phyloP scores from a whole-genome alignment of 148 eudicot genomes.

The Rhododendron ferrugineum region DNA sequence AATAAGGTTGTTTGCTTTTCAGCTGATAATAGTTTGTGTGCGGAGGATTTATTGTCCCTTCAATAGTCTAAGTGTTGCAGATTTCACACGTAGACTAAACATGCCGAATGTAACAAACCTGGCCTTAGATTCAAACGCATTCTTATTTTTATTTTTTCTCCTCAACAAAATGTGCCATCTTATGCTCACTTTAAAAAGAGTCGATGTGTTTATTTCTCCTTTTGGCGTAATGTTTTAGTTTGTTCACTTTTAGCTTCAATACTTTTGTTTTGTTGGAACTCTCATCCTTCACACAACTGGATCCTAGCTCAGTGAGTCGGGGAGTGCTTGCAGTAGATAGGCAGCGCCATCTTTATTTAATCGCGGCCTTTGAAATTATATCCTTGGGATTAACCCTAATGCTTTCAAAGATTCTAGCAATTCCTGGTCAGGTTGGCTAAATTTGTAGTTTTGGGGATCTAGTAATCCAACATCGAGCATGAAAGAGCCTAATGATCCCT shows the following conservation, averaged over 20 bases:
- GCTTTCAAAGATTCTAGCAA: not conserved
- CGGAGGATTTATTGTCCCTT: not conserved
- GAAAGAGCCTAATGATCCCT: not conserved
- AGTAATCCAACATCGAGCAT: not conserved
- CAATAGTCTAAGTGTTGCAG: not conserved
- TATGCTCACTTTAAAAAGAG: not conserved
- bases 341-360: not conserved
- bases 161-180: not conserved
- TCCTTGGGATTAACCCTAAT: not conserved
- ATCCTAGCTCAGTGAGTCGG: not conserved
- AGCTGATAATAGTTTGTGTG: not conserved
- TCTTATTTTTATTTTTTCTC: not conserved
- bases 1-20: not conserved
- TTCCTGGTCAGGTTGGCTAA: not conserved
- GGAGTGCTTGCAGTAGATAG: not conserved
- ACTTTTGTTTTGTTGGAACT: not conserved
- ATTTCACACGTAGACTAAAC: not conserved
- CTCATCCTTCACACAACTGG: not conserved
- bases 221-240: not conserved
- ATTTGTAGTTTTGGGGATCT: not conserved
- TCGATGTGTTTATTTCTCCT: not conserved
- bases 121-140: not conserved
- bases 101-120: not conserved
- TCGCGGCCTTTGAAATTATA: not conserved
- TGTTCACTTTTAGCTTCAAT: not conserved